A percentile compares a stretch with the other conserved stretches of the same genome.
Evolutionary conservation across 345 rosid species (phyloP).

Genomic region (Salix arbutifolia): DNA sequence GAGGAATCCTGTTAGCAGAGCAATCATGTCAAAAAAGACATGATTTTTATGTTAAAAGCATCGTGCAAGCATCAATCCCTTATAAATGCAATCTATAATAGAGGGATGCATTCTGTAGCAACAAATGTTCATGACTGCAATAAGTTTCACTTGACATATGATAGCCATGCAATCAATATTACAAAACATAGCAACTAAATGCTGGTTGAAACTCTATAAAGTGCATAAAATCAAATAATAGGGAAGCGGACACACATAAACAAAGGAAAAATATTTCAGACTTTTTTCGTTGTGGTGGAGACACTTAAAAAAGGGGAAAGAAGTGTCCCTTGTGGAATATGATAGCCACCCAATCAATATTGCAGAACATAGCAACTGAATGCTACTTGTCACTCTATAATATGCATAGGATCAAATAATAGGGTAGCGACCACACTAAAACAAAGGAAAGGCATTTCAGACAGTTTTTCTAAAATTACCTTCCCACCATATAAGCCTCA

Average conservation of each 20-base stretch:
- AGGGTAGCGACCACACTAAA: neutral
- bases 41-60: neutral
- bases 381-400: neutral
- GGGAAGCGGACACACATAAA: neutral
- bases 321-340: neutral
- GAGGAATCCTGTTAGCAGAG: conserved; percentile 53
- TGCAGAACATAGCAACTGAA: neutral
- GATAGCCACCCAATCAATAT: neutral
- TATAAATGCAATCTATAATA: neutral
- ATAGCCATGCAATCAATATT: neutral
- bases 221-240: neutral
- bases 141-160: neutral
- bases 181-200: neutral
- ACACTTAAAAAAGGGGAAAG: neutral
- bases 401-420: neutral
- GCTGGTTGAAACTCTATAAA: neutral
- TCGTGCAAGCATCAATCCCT: neutral
- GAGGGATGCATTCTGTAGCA: neutral
- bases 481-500: conserved; percentile 30
- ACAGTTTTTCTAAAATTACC: neutral
- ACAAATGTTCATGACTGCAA: neutral
- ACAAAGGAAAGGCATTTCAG: neutral
- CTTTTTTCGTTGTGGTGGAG: neutral
- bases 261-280: neutral
- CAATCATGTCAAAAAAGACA: neutral